These are phyloP conservation scores for Leucocoprinus leucothites DNA, from an alignment of 768 basidiomycete species.

Conservation along the genomic window DNA sequence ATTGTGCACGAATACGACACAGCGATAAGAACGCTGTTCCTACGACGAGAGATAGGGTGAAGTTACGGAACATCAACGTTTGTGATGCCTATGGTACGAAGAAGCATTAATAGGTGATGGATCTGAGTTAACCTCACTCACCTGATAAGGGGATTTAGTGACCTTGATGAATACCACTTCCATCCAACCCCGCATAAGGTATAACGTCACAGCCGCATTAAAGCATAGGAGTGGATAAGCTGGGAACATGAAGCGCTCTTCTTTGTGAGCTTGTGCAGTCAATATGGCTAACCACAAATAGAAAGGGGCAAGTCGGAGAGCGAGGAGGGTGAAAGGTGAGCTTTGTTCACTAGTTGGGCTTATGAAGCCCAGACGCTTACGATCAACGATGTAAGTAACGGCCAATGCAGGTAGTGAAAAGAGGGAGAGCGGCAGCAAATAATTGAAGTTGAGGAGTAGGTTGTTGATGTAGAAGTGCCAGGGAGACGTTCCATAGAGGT, in stretches of 20 bases:
- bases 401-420: slow-evolving; percentile 74
- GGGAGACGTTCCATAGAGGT: slow-evolving; percentile 90
- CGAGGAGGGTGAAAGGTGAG: slow-evolving; percentile 77
- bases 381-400: slow-evolving; percentile 73
- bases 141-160: slow-evolving; percentile 84
- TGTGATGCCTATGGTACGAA: slow-evolving; percentile 61
- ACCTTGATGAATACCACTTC: slow-evolving; percentile 71
- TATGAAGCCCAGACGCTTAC: slow-evolving; percentile 64
- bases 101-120: slow-evolving; percentile 3
- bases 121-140: slow-evolving; percentile 32
- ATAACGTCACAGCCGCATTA: slow-evolving; percentile 89
- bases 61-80: slow-evolving; percentile 68
- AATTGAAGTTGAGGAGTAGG: slow-evolving; percentile 92
- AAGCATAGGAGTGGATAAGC: slow-evolving; percentile 89
- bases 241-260: slow-evolving; percentile 98
- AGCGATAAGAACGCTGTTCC: slow-evolving; percentile 67
- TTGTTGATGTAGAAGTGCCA: slow-evolving; percentile 86
- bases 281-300: slow-evolving; percentile 90
- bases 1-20: slow-evolving; percentile 77
- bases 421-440: slow-evolving; percentile 77
- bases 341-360: slow-evolving; percentile 54
- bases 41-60: slow-evolving; percentile 71
- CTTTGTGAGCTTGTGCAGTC: slow-evolving; percentile 86
- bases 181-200: slow-evolving; percentile 82
- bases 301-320: slow-evolving; percentile 77